A percentile compares a stretch with the other conserved stretches of the same genome.
Conservation (phyloP, 2,329 filamentous ascomycete genomes). For the Pseudogymnoascus destructans region DNA sequence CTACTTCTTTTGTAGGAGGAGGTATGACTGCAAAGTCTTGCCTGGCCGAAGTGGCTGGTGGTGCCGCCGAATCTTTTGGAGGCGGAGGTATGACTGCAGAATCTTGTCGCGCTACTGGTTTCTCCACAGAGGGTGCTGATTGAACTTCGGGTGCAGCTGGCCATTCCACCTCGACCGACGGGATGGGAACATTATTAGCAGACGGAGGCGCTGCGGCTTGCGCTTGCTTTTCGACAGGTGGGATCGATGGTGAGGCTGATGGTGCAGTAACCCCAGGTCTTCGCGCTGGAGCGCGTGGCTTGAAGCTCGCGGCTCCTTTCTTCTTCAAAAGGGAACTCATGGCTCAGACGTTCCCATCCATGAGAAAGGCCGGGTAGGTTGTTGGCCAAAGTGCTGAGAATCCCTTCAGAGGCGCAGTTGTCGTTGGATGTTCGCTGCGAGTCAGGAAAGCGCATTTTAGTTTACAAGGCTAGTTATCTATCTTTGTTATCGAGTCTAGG, state of each 20-base stretch:
- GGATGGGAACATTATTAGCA: background rate
- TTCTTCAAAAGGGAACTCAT: conserved; percentile 62
- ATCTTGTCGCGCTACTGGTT: background rate
- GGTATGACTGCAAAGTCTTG: background rate
- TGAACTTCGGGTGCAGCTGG: conserved; percentile 23
- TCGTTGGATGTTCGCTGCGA: background rate
- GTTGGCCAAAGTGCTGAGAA: background rate
- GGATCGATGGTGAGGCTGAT: conserved; percentile 28
- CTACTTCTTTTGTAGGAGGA: background rate
- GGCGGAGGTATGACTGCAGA: background rate
- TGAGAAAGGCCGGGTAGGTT: background rate
- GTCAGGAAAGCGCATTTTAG: background rate
- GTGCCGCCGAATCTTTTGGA: background rate
- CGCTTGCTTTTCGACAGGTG: conserved; percentile 28
- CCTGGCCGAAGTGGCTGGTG: background rate
- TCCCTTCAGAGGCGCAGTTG: background rate
- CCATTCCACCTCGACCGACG: background rate
- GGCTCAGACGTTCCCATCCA: conserved; percentile 9
- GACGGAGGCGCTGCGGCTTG: conserved; percentile 20
- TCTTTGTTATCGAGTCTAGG: background rate
- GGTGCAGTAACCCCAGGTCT: conserved; percentile 29
- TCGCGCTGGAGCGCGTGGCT: conserved; percentile 53
- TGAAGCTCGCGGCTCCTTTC: conserved; percentile 48
- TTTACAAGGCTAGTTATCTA: conserved; percentile 3
- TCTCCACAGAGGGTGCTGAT: conserved; percentile 25